Evolutionary conservation across 306 rosid species (phyloP), one percentile per base, ranked within the genome.

Genomic region (Vachellia collinsii): DNA sequence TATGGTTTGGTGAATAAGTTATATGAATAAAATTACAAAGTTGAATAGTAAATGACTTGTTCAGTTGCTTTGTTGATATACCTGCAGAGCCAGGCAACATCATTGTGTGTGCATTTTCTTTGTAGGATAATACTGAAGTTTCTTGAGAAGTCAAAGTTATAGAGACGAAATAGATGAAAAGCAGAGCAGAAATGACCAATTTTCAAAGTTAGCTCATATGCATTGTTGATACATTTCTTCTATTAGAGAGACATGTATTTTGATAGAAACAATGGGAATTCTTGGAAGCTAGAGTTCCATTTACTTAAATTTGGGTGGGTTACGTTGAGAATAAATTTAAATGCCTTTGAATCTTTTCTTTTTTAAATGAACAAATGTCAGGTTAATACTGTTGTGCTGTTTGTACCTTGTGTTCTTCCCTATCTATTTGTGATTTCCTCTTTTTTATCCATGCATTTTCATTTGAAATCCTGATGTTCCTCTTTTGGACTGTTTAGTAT

Each of bases 1-100:
- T 42, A 38, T 73, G 58, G 23, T 81, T 75, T 12, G 78, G 66
- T 14, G 39, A 74, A 77, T 72, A 65, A 72, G 61, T 84, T 68
- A 44, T n/a, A 2, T 73, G 61, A 65, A 77, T 84, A 56, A n/a
- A 72, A 20, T 13, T 80, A 64, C 58, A 64, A 56, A 72, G 80
- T 66, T 65, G 62, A 56, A 68, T 77, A 67, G 74, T 77, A 67
- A 65, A 0, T 54, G 58, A 23, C 13, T 29, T 81, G 29, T 77
- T 65, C 43, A 47, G 43, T 77, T 72, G 44, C 63, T 41, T 34
- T 20, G 58, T 6, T 19, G 66, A 69, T 51, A 14, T 75, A 65
- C 70, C 22, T 43, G 4, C 34, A 14, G 17, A 43, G 63, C 38
- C 6, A 36, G 10, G 14, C 5, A 41, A 34, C 19, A 17, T 12